Conservation (phyloP, 1,139 yeast genomes). For the Yarrowia galli region DNA sequence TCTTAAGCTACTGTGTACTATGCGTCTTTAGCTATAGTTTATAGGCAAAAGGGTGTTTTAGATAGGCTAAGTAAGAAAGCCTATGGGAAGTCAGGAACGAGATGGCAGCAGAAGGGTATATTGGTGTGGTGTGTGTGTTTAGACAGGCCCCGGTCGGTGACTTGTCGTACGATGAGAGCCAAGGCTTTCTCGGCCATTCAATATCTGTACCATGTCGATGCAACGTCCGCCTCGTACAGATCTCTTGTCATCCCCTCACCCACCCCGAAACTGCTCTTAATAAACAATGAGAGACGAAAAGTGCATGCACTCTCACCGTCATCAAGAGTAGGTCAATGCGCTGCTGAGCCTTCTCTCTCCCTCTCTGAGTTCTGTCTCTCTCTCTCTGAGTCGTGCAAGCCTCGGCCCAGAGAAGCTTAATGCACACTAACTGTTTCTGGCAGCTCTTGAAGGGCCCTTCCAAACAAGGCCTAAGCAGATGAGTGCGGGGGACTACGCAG, state of each 20-base stretch:
- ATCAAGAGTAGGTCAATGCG: constrained; percentile 17
- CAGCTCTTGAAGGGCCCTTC: neutral
- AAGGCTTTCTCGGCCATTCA: no score
- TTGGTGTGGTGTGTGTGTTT: no score
- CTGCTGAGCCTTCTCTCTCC: neutral
- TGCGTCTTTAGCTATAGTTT: constrained; percentile 14
- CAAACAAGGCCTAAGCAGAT: neutral
- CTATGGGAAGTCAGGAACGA: constrained; percentile 12
- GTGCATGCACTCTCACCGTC: constrained; percentile 19
- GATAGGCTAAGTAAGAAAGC: constrained; percentile 13
- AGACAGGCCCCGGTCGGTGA: no score
- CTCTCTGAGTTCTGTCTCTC: no score
- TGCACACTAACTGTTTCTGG: constrained; percentile 13
- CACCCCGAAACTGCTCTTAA: neutral
- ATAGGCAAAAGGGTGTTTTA: constrained; percentile 6
- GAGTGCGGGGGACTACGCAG: constrained; percentile 12
- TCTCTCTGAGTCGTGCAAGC: neutral
- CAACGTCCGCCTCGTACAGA: neutral
- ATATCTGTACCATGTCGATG: neutral
- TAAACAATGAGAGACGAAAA: neutral
- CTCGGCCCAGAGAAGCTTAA: constrained; percentile 30
- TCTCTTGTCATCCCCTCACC: neutral
- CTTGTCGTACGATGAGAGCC: no score
- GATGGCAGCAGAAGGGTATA: neutral
- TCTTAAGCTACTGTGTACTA: constrained; percentile 1